Evolutionary conservation across 2,329 filamentous ascomycete genomes (phyloP), one percentile per base, ranked within the genome.

Genomic region (Chaetomium strumarium): DNA sequence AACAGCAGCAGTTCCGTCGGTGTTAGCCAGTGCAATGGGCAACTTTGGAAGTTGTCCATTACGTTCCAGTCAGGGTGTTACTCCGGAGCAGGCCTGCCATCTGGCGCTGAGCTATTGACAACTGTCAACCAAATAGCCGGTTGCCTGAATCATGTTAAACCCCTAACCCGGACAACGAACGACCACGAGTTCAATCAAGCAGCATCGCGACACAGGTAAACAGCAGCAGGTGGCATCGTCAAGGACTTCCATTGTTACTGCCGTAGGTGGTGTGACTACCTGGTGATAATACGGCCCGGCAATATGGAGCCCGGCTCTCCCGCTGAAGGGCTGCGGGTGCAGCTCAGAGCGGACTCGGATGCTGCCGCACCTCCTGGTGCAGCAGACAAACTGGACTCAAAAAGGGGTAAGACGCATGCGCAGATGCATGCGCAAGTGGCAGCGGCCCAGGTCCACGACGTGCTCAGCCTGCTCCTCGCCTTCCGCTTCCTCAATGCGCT

Each of bases 401-500:
- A 13, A 20, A 33, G 38, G 30, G 20, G 17, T 39, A 45, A 63
- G 24, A 24, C 7, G 24, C 24, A 24, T 24, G 24, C 24, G 24
- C 24, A 24, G 45, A 46, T 63, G 30, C 60, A 64, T 55, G 48
- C 61, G 37, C 59, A 67, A 48, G 62, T 68, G 10, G 53, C 64
- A 17, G 56, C 63, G 2, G 63, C 65, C 24, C 67, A 70, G 55
- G 55, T 66, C 30, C 52, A 56, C 31, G 71, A 74, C 49, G 61
- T 69, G 14, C 58, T 74, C 38, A 60, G 62, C 14, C 62, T 69
- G 45, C 69, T 81, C 49, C 62, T 96, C 60, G 75, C 81, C 38
- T 79, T 95, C 58, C 88, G 93, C 50, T 77, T 92, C 58, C 68
- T 88, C 67, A 96, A 96, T 72, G 84, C 90, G 31, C 76, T 93